A percentile compares a stretch with the other conserved stretches of the same genome.
Conservation (phyloP, 1,139 yeast species). For the Candida tetrigidarum region DNA sequence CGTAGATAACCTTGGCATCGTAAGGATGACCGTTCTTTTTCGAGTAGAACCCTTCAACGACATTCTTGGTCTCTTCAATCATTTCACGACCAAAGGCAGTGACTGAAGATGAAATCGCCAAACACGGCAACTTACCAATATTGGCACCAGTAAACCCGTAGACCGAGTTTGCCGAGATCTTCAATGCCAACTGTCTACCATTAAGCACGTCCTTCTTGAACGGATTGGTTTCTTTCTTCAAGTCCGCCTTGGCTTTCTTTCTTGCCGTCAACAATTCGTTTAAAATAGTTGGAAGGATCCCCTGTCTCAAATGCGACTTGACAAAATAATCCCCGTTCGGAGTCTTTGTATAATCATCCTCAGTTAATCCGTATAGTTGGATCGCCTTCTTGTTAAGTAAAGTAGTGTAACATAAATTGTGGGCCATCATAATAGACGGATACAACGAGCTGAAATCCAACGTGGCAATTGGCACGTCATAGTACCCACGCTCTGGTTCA, state of each 20-base stretch:
- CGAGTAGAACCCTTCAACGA: slow-evolving; percentile 79
- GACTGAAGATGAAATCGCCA: slow-evolving; percentile 93
- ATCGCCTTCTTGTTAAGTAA: slow-evolving; percentile 72
- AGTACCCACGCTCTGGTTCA: slow-evolving; percentile 94
- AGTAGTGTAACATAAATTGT: slow-evolving; percentile 94
- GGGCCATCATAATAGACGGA: slow-evolving; percentile 99
- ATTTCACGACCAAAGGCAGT: slow-evolving; percentile 96
- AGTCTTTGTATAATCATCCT: slow-evolving; percentile 81
- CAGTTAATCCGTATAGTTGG: slow-evolving; percentile 61
- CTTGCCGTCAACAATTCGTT: slow-evolving; percentile 90
- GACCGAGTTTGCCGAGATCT: slow-evolving; percentile 97
- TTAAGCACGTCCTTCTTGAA: slow-evolving; percentile 91
- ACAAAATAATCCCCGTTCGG: slow-evolving; percentile 96
- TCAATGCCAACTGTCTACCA: slow-evolving; percentile 96
- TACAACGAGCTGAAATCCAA: slow-evolving; percentile 97
- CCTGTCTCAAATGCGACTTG: slow-evolving; percentile 70
- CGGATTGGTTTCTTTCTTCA: slow-evolving; percentile 93
- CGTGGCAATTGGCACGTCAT: slow-evolving; percentile 97
- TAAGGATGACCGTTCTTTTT: slow-evolving; percentile 78
- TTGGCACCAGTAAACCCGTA: slow-evolving; percentile 99
- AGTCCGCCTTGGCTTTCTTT: slow-evolving; percentile 87
- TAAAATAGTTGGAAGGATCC: slow-evolving; percentile 89
- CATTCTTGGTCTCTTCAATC: slow-evolving; percentile 91
- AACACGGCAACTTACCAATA: slow-evolving; percentile 93
- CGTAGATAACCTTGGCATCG: slow-evolving; percentile 93